phyloP scores from a whole-genome alignment of 2,329 filamentous ascomycete genomes.

The Xylogone sp. region DNA sequence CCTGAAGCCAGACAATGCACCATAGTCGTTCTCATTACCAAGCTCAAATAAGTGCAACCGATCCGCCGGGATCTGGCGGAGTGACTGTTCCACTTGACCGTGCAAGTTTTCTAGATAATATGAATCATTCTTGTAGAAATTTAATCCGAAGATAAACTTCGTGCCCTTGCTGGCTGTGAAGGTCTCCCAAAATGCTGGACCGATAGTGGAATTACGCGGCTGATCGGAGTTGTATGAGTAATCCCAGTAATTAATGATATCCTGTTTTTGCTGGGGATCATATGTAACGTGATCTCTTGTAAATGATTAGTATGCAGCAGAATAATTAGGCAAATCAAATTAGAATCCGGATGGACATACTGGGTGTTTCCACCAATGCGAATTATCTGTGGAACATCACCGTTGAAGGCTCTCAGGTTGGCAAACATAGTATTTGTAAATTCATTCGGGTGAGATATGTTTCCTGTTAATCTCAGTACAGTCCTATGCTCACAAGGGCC shows the following conservation, averaged over 20 bases:
- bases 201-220: not conserved
- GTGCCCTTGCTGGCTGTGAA: not conserved
- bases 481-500: not conserved
- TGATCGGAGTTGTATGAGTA: not conserved
- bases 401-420: constrained; percentile 50
- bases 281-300: not conserved
- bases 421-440: constrained; percentile 58
- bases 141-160: not conserved
- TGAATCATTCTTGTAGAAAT: not conserved
- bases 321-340: not conserved
- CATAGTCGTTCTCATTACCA: not conserved
- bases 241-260: not conserved
- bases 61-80: not conserved
- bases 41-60: not conserved
- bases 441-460: constrained; percentile 49
- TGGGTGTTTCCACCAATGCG: constrained; percentile 66
- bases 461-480: constrained; percentile 32
- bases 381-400: constrained; percentile 52
- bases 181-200: not conserved
- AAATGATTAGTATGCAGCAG: not conserved
- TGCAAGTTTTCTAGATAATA: not conserved
- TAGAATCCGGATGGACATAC: no score
- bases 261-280: not conserved
- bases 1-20: not conserved
- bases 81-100: not conserved